A percentile compares a stretch with the other conserved stretches of the same genome.
Evolutionary conservation across 2,329 filamentous ascomycete species (phyloP).

Genomic region (Alternaria ethzedia): DNA sequence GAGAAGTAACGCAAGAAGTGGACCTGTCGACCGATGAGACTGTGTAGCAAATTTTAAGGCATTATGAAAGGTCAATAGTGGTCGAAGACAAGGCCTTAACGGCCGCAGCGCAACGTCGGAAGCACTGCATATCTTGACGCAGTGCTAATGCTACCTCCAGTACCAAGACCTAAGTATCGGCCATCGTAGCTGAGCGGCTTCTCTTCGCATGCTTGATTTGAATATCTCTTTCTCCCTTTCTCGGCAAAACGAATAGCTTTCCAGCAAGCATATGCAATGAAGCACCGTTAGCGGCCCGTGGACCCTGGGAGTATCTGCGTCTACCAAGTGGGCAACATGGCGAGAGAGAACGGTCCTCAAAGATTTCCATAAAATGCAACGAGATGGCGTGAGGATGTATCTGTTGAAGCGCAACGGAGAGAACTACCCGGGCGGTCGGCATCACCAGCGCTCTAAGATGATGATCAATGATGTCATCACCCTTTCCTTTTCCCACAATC

Average conservation of each 20-base stretch:
- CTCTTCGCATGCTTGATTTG: not conserved
- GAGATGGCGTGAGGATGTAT: not conserved
- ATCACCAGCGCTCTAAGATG: too few relatives aligned
- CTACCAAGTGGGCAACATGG: not conserved
- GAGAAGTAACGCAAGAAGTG: not conserved
- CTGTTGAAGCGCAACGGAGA: not conserved
- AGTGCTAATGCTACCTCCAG: not conserved
- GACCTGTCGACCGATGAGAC: too few relatives aligned
- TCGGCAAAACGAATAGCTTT: not conserved
- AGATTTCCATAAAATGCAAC: not conserved
- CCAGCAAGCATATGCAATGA: not conserved
- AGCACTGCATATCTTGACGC: not conserved
- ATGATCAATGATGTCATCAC: not conserved
- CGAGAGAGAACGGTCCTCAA: not conserved
- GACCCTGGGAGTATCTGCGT: not conserved
- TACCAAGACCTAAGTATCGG: not conserved
- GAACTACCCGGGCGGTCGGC: not conserved
- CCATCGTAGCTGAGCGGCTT: not conserved
- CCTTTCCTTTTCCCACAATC: not conserved
- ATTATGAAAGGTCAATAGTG: too few relatives aligned
- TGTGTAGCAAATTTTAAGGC: too few relatives aligned
- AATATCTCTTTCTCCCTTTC: not conserved
- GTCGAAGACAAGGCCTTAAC: too few relatives aligned
- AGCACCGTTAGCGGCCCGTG: not conserved
- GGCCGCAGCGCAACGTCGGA: not conserved